Percentiles rank a stretch among this genome's conserved stretches.
phyloP scores from a whole-genome alignment of 139 green algal genomes.

The Coelastrella sp. region DNA sequence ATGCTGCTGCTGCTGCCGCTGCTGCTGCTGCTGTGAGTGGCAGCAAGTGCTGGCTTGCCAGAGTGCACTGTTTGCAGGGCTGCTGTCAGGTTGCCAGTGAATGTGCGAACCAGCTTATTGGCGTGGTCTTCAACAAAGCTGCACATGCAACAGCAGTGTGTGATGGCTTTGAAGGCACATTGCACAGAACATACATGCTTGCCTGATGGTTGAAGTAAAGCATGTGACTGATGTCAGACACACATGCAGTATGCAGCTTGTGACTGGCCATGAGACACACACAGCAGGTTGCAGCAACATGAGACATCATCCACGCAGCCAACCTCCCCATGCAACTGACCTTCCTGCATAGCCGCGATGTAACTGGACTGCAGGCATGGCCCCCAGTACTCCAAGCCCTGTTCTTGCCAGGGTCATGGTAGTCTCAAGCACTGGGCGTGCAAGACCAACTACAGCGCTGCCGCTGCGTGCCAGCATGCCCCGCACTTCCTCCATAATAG shows the following conservation, averaged over 20 bases:
- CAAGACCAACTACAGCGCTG: constrained; percentile 20
- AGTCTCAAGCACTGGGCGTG: constrained; percentile 32
- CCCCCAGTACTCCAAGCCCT: not conserved
- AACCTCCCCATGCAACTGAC: not conserved
- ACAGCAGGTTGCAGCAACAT: not conserved
- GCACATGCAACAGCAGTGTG: not conserved
- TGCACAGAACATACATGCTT: too few relatives aligned
- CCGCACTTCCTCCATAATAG: constrained; percentile 35
- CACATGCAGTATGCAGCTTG: too few relatives aligned
- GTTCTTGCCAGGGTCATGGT: constrained; percentile 37
- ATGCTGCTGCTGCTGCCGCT: not conserved
- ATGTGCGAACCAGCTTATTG: constrained; percentile 47
- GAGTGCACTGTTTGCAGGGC: constrained; percentile 28
- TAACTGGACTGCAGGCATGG: not conserved
- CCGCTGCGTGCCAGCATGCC: constrained; percentile 42
- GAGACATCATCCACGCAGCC: too few relatives aligned
- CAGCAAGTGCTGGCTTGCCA: not conserved
- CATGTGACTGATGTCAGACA: too few relatives aligned
- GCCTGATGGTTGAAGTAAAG: too few relatives aligned
- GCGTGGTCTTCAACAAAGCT: constrained; percentile 44
- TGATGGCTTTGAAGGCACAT: not conserved
- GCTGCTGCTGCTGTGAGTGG: constrained; percentile 32
- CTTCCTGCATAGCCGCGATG: not conserved
- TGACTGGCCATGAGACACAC: not conserved
- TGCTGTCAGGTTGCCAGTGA: constrained; percentile 42